Base-by-base conservation (phyloP, 192 early-diverging fungal species). In the Thamnidium elegans region DNA sequence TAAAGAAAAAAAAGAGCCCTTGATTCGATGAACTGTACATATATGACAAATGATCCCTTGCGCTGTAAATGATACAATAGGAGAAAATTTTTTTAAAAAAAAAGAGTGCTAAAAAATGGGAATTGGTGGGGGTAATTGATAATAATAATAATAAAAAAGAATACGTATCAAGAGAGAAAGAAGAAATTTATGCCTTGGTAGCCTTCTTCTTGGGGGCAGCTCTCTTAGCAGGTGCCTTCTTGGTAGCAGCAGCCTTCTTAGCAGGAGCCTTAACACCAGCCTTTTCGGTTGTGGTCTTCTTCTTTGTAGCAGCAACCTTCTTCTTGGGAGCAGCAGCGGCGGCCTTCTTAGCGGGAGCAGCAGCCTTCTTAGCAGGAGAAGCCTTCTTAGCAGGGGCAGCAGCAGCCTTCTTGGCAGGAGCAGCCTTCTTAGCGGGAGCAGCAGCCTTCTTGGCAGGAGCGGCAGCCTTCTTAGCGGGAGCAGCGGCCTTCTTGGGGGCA, bases 401-500 rank as follows among this genome's bases (percentile, higher is more conserved):
- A 32, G 64, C 32, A 79, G 59, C 61, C 51, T 69, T 69, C 34
- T 62, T 69, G n/a, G 31, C 19, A 48, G 55, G 34, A 47, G 74
- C 78, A 43, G 72, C 74, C 58, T 61, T 66, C 67, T 77, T 78
- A 60, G 73, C 74, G 43, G 82, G 70, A 19, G 55, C 69, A 15
- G 55, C 69, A 9, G 30, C 32, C 54, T 64, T 64, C 45, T 55
- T 64, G 34, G 53, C 39, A n/a, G 67, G 63, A n/a, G 81, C 58
- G 10, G 45, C 39, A 4, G 58, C 59, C 15, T 68, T 68, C 43
- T 59, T 68, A 13, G 46, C 31, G 31, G 83, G 58, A 23, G 68
- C 51, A 53, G 76, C 73, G 61, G 80, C 73, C 72, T 78, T 79
- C 73, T 87, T 88, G 55, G n/a, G n/a, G n/a, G 61, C 71, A 60